These are phyloP conservation scores for Oldenlandia corymbosa DNA, from an alignment of 257 asterid genomes.

Conservation along the genomic window DNA sequence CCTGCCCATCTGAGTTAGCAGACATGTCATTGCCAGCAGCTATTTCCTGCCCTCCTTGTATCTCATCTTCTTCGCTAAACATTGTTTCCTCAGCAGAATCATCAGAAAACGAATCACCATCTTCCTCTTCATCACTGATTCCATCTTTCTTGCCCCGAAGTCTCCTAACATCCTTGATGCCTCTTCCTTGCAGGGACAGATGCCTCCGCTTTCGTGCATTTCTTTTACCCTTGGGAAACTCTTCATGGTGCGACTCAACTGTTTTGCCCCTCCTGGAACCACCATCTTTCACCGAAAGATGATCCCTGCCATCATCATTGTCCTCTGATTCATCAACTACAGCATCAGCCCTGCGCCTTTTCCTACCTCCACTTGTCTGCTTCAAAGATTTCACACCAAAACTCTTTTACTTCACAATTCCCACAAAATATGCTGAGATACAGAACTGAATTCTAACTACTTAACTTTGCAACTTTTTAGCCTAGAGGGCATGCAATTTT, in stretches of 20 bases:
- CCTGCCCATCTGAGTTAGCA: constrained; percentile 54
- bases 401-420: not conserved
- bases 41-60: constrained; percentile 47
- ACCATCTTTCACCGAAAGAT: constrained; percentile 32
- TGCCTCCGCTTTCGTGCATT: constrained; percentile 78
- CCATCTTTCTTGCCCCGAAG: constrained; percentile 60
- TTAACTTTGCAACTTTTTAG: not conserved
- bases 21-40: constrained; percentile 53
- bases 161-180: constrained; percentile 46
- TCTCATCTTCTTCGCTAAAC: constrained; percentile 80
- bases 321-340: constrained; percentile 75
- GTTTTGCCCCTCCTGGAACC: constrained; percentile 34
- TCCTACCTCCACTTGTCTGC: constrained; percentile 73
- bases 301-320: constrained; percentile 39
- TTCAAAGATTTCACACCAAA: constrained; percentile 14
- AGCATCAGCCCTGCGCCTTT: constrained; percentile 63
- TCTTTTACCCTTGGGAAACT: constrained; percentile 80
- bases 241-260: constrained; percentile 69
- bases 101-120: constrained; percentile 54
- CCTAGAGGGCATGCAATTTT: not conserved
- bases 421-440: not conserved
- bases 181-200: constrained; percentile 62
- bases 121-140: constrained; percentile 65
- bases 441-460: not conserved
- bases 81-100: constrained; percentile 53